Percentiles rank a stretch among this genome's conserved stretches.
These are phyloP conservation scores for Colletotrichum spaethianum DNA, from an alignment of 2,329 filamentous ascomycete species.

Conservation along the genomic window DNA sequence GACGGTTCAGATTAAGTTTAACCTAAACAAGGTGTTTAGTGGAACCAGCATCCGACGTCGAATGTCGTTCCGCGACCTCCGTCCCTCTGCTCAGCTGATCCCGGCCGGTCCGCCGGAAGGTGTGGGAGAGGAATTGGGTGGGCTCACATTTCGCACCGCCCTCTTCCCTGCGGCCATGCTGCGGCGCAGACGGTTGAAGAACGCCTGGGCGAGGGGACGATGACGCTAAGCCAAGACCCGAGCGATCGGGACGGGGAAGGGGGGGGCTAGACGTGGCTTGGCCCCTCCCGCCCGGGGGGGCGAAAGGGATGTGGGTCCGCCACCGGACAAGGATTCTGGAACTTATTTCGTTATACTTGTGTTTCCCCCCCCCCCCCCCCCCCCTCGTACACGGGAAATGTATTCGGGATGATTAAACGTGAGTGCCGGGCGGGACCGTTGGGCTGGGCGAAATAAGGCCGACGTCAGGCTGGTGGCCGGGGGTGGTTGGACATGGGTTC, in stretches of 20 bases:
- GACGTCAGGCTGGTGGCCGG: neutral
- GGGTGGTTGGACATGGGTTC: neutral
- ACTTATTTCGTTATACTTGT: too few relatives aligned
- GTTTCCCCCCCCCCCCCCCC: too few relatives aligned
- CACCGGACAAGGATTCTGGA: neutral
- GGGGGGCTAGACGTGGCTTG: neutral
- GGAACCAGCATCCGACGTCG: neutral
- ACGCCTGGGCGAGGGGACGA: neutral
- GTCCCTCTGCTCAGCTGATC: neutral
- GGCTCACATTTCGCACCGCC: neutral
- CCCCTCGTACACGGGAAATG: too few relatives aligned
- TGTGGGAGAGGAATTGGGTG: too few relatives aligned
- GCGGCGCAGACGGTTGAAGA: conserved; percentile 6
- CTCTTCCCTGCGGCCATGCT: neutral
- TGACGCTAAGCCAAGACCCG: conserved; percentile 23
- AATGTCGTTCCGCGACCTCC: neutral
- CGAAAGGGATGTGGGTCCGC: neutral
- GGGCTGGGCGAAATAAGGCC: neutral
- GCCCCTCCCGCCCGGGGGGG: neutral
- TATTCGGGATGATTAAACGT: neutral
- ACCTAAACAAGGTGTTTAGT: neutral
- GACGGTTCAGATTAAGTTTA: neutral
- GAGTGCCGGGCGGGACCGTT: neutral
- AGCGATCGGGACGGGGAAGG: conserved; percentile 6
- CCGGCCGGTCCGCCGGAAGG: neutral